Percentiles rank a stretch among this genome's conserved stretches.
Conservation (phyloP, 176 grass and related monocot species). For the Carex kokanica region DNA sequence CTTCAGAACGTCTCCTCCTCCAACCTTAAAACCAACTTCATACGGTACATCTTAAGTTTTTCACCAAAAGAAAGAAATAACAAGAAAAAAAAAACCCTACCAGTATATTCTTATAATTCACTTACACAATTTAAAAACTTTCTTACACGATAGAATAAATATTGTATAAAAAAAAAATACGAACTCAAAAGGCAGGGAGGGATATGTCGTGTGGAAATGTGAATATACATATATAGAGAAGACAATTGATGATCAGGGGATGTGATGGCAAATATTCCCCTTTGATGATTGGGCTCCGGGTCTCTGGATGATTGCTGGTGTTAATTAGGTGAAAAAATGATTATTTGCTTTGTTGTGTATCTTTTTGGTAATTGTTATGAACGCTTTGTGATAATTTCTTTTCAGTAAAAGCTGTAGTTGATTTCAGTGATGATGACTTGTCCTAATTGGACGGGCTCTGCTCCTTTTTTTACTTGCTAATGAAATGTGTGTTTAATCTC, state of each 20-base stretch:
- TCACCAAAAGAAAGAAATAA: background rate
- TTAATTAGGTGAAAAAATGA: slow-evolving; percentile 24
- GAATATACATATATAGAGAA: slow-evolving; percentile 23
- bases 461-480: background rate
- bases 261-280: slow-evolving; percentile 7
- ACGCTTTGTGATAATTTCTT: background rate
- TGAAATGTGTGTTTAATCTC: background rate
- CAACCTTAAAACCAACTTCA: slow-evolving; percentile 20
- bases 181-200: background rate
- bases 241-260: slow-evolving; percentile 29
- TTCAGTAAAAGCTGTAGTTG: background rate
- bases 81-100: background rate
- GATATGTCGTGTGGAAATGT: slow-evolving; percentile 21
- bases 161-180: slow-evolving; percentile 1
- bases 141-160: background rate
- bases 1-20: slow-evolving; percentile 64
- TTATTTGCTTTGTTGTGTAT: slow-evolving; percentile 25
- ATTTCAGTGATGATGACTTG: slow-evolving; percentile 5
- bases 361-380: slow-evolving; percentile 16
- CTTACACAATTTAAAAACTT: slow-evolving; percentile 9
- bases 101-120: background rate
- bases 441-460: background rate
- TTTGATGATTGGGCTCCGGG: slow-evolving; percentile 23
- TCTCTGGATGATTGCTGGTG: slow-evolving; percentile 1
- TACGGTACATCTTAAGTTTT: background rate